phyloP scores from a whole-genome alignment of 495 filamentous ascomycete species.

The Xylaria sp. region DNA sequence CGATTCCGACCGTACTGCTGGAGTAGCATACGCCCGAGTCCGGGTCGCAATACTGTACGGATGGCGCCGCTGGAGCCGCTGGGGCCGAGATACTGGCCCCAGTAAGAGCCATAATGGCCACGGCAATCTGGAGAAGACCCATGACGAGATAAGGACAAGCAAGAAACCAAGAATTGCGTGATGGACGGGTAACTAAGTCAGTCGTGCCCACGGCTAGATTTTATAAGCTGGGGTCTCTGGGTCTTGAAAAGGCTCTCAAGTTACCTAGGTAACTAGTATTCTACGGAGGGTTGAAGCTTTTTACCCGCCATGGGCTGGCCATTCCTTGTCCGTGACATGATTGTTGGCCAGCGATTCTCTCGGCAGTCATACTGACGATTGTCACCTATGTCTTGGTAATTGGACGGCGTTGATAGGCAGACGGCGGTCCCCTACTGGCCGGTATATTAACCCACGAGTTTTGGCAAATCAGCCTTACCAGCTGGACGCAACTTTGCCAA shows the following conservation, averaged over 20 bases:
- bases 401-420: slow-evolving; percentile 19
- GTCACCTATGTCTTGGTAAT: slow-evolving; percentile 23
- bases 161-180: slow-evolving; percentile 6
- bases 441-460: slow-evolving; percentile 27
- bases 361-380: slow-evolving; percentile 33
- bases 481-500: slow-evolving; percentile 34
- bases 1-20: slow-evolving; percentile 40
- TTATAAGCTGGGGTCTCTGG: slow-evolving; percentile 10
- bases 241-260: background rate
- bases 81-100: slow-evolving; percentile 25
- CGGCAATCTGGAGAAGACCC: slow-evolving; percentile 42
- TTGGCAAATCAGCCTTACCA: slow-evolving; percentile 42
- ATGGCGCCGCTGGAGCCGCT: slow-evolving; percentile 36
- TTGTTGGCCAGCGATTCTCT: slow-evolving; percentile 29
- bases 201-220: background rate
- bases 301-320: slow-evolving; percentile 14
- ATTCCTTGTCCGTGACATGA: slow-evolving; percentile 11
- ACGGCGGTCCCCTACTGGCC: background rate
- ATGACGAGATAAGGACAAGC: slow-evolving; percentile 30
- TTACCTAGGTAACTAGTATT: too few species aligned
- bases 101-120: slow-evolving; percentile 35
- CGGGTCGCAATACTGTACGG: slow-evolving; percentile 44
- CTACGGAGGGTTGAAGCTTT: slow-evolving; percentile 24
- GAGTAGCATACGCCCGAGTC: slow-evolving; percentile 46
- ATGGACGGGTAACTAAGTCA: background rate